Percentiles rank a stretch among this genome's conserved stretches.
These are phyloP conservation scores for Volvox africanus DNA, from an alignment of 139 green algal species.

Conservation along the genomic window DNA sequence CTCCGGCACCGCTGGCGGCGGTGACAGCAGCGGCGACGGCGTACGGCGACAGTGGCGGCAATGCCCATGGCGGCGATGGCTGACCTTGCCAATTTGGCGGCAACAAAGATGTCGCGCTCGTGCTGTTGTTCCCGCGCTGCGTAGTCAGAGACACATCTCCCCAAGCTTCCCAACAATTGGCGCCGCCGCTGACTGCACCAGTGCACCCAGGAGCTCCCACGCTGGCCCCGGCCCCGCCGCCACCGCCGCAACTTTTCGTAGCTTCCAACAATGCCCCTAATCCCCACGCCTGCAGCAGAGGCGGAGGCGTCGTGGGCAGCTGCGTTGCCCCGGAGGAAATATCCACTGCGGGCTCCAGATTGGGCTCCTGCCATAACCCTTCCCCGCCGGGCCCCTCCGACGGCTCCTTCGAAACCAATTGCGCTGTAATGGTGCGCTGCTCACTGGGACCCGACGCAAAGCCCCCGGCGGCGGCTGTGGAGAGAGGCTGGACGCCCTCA, in stretches of 20 bases:
- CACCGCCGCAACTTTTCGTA: background rate
- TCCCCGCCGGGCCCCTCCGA: background rate
- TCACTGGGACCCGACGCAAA: background rate
- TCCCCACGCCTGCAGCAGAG: background rate
- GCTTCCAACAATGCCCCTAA: background rate
- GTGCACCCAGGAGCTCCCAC: background rate
- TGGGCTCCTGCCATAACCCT: background rate
- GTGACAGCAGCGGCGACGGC: background rate
- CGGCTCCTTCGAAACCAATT: constrained; percentile 10
- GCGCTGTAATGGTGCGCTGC: background rate
- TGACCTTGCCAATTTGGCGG: background rate
- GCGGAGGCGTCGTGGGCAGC: background rate
- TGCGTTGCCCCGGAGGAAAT: background rate
- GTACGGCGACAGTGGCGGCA: background rate
- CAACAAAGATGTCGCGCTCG: background rate
- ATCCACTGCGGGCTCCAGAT: constrained; percentile 5
- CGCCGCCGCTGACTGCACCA: background rate
- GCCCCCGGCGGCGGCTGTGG: too few relatives aligned
- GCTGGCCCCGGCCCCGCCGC: background rate
- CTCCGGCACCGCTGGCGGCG: background rate
- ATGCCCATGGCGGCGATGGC: background rate
- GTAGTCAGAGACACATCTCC: too few relatives aligned
- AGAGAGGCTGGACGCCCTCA: background rate
- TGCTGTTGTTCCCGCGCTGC: too few relatives aligned
- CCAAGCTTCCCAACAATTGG: background rate